phyloP scores from a whole-genome alignment of 345 rosid genomes.

The Zanthoxylum bungeanum region DNA sequence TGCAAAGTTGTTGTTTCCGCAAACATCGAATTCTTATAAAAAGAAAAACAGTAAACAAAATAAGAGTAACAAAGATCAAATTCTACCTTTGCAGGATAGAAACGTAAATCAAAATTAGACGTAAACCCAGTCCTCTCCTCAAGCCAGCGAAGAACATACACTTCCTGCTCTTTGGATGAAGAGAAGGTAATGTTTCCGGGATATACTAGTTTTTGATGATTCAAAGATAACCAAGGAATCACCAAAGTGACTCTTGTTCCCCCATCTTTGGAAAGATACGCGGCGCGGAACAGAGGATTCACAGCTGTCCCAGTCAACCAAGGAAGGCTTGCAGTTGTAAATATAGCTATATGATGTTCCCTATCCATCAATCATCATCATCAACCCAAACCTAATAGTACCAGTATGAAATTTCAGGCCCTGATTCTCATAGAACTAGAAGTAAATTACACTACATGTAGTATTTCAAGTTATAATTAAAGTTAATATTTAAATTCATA shows the following conservation, averaged over 20 bases:
- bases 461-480: neutral
- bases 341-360: slow-evolving; percentile 65
- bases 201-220: slow-evolving; percentile 72
- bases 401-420: neutral
- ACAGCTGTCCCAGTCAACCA: slow-evolving; percentile 99
- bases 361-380: slow-evolving; percentile 53
- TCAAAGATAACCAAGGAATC: slow-evolving; percentile 83
- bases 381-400: slow-evolving; percentile 6
- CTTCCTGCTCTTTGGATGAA: slow-evolving; percentile 71
- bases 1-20: too few relatives aligned
- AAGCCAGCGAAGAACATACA: slow-evolving; percentile 74
- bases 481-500: neutral
- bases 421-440: neutral
- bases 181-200: slow-evolving; percentile 52
- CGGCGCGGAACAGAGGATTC: slow-evolving; percentile 95
- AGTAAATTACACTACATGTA: neutral
- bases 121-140: slow-evolving; percentile 60
- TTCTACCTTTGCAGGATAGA: slow-evolving; percentile 87
- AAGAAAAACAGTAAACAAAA: neutral
- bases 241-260: slow-evolving; percentile 69
- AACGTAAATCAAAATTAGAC: slow-evolving; percentile 47
- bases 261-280: slow-evolving; percentile 79
- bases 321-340: slow-evolving; percentile 93
- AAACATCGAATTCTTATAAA: slow-evolving; percentile 1
- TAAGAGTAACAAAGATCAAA: neutral